Evolutionary conservation across 1,284 basidiomycete genomes (phyloP).

Genomic region (Pterula multifida): DNA sequence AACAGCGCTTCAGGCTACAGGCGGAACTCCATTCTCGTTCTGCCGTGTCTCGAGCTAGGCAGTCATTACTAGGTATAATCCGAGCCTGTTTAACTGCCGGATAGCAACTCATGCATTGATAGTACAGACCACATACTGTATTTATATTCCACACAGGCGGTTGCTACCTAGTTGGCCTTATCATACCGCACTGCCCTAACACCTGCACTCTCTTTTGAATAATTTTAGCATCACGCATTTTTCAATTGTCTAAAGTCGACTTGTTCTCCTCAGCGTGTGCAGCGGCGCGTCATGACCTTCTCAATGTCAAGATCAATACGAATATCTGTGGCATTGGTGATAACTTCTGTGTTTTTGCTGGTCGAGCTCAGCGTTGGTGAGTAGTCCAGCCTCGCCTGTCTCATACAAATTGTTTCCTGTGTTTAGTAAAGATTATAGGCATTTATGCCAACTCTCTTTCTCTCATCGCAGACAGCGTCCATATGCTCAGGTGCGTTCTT

Average conservation of each 20-base stretch:
- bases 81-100: too few relatives aligned
- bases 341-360: slow-evolving; percentile 89
- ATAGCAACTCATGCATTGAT: too few relatives aligned
- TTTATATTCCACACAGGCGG: not conserved
- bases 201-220: not conserved
- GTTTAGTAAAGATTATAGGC: slow-evolving; percentile 30
- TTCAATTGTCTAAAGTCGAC: not conserved
- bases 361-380: slow-evolving; percentile 71
- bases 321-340: slow-evolving; percentile 72
- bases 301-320: slow-evolving; percentile 61
- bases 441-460: slow-evolving; percentile 93
- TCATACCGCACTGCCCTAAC: not conserved
- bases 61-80: too few relatives aligned
- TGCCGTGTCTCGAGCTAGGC: too few relatives aligned
- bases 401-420: not conserved
- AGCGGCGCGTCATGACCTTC: slow-evolving; percentile 4
- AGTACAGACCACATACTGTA: too few relatives aligned
- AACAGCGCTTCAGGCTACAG: too few relatives aligned
- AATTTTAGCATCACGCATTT: not conserved
- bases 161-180: not conserved
- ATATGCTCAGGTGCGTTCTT: slow-evolving; percentile 83
- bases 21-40: too few relatives aligned
- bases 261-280: not conserved
- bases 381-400: not conserved
- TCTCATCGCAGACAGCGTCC: slow-evolving; percentile 93